Conservation (phyloP, 1,284 basidiomycete genomes). For the Trametes versicolor region DNA sequence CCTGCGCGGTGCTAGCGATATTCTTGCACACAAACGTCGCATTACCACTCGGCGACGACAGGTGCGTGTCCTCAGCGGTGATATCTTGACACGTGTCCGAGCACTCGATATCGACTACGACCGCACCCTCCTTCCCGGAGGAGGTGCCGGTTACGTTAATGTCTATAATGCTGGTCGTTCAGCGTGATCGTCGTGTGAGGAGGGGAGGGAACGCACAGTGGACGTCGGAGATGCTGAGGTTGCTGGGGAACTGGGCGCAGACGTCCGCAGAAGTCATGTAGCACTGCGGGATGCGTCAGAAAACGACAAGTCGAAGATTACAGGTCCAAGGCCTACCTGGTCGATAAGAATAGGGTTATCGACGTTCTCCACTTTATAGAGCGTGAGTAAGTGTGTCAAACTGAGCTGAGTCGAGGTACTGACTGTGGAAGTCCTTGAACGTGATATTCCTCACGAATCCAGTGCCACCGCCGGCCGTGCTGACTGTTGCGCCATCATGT, state of each 20-base stretch:
- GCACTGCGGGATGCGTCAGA: conserved; percentile 50
- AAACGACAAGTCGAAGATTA: background rate
- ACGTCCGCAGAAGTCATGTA: conserved; percentile 57
- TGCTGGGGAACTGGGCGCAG: conserved; percentile 62
- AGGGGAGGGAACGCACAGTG: conserved; percentile 41
- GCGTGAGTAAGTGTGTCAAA: too few species aligned
- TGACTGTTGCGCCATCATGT: conserved; percentile 29
- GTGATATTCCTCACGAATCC: conserved; percentile 70
- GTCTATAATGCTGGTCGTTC: conserved; percentile 29
- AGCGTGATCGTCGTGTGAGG: background rate
- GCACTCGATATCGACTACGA: conserved; percentile 52
- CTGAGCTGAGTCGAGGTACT: background rate
- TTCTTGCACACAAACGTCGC: conserved; percentile 57
- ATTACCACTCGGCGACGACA: conserved; percentile 44
- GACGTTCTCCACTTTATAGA: conserved; percentile 54
- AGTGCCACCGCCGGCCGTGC: conserved; percentile 60
- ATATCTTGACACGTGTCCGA: conserved; percentile 50
- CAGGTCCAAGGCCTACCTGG: conserved; percentile 48
- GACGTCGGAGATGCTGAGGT: conserved; percentile 56
- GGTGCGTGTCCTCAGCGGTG: conserved; percentile 46
- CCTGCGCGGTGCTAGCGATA: conserved; percentile 42
- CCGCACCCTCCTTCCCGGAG: conserved; percentile 47
- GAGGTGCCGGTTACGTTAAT: conserved; percentile 52
- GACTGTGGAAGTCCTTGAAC: conserved; percentile 54
- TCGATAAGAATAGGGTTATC: conserved; percentile 66